These are phyloP conservation scores for Cladosporium sp. DNA, from an alignment of 2,329 filamentous ascomycete species.

Conservation along the genomic window DNA sequence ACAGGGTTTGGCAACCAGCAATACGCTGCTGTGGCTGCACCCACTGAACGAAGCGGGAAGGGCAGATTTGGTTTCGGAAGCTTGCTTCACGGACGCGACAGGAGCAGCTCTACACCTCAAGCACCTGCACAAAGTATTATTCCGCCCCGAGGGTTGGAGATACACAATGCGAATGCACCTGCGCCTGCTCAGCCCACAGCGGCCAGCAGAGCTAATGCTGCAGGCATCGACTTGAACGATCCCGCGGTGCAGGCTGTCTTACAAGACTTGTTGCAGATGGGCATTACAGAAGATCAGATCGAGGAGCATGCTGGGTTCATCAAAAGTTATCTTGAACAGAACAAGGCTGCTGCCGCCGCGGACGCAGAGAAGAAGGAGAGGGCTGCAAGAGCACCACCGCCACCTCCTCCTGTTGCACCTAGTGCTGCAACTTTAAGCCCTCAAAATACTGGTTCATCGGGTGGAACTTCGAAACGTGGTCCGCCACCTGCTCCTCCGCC, in stretches of 20 bases:
- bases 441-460: conserved; percentile 55
- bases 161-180: conserved; percentile 36
- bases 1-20: conserved; percentile 31
- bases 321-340: conserved; percentile 62
- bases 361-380: conserved; percentile 45
- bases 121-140: conserved; percentile 47
- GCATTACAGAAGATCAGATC: conserved; percentile 65
- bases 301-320: conserved; percentile 65
- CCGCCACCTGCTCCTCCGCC: conserved; percentile 56
- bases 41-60: conserved; percentile 29
- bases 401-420: conserved; percentile 52
- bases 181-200: conserved; percentile 15
- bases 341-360: conserved; percentile 50
- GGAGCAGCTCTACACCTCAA: conserved; percentile 41
- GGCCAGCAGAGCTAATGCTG: conserved; percentile 34
- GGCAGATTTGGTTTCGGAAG: conserved; percentile 51
- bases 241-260: conserved; percentile 59
- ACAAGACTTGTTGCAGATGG: conserved; percentile 59
- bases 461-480: conserved; percentile 54
- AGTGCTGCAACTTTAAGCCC: conserved; percentile 49
- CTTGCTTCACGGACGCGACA: conserved; percentile 45
- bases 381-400: conserved; percentile 56
- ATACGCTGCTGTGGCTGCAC: conserved; percentile 22
- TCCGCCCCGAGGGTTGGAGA: conserved; percentile 39
- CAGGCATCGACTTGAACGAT: conserved; percentile 55